Base-by-base conservation (phyloP, 768 basidiomycete genomes). In the Trametes cinnabarina region DNA sequence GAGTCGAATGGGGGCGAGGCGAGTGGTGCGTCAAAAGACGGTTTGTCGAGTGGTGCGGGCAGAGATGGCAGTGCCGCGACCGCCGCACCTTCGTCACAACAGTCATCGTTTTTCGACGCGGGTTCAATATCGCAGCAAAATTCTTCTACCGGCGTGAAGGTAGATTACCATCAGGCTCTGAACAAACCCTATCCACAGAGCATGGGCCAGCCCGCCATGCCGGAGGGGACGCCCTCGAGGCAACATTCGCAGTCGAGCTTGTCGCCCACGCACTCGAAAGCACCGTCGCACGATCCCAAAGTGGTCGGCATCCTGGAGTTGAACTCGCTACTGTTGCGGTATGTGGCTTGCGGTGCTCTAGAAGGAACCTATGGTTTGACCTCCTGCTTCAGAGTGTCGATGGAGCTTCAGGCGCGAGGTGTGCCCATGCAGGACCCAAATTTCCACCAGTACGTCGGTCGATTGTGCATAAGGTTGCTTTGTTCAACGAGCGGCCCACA, bases 241-340 rank as follows among this genome's bases (percentile, higher is more conserved):
- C 54, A 47, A n/a, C 54, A 55, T 22, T 55, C 54, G n/a, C 54
- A 55, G 37, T 37, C 54, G 19, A 55, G 54, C n/a, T 35, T 55
- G n/a, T 55, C 54, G 2, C 54, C 54, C 3, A 55, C 54, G 26
- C 54, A 55, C 35, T 55, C 52, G 52, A 63, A 53, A 37, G 40
- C 58, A 32, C 50, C 59, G 23, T 30, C 51, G n/a, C 50, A 53
- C 9, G 71, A 79, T 58, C 68, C 81, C 30, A 90, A 86, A 71
- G 85, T 85, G 35, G 73, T 77, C 35, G 72, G 79, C 10, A 78
- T 91, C 42, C 69, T 92, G 41, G 84, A 88, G 55, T 73, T 91
- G 32, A 91, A 91, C 61, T 71, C 77, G 0, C 88, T 90, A 60
- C 72, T 92, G 39, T 70, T 91, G 57, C 86, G 80, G 90, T 91